A percentile compares a stretch with the other conserved stretches of the same genome.
phyloP scores from a whole-genome alignment of 495 filamentous ascomycete species.

The Durotheca rogersii region DNA sequence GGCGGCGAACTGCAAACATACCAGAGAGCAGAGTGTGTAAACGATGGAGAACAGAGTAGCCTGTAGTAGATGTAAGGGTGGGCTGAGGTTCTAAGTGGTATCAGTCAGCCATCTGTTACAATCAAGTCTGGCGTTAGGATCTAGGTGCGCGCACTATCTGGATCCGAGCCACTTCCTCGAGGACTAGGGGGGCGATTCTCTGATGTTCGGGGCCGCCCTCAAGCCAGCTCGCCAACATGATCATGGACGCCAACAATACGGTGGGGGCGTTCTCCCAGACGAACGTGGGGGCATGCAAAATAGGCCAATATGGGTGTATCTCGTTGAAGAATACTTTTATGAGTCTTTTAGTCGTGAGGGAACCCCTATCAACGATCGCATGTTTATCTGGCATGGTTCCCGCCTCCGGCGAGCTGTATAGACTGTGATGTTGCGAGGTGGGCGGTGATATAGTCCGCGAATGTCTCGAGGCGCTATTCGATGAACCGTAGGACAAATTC shows the following conservation, averaged over 20 bases:
- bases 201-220: slow-evolving; percentile 25
- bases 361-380: slow-evolving; percentile 10
- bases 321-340: slow-evolving; percentile 31
- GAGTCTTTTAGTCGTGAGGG: slow-evolving; percentile 21
- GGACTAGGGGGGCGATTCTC: slow-evolving; percentile 29
- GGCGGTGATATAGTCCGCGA: background rate
- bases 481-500: background rate
- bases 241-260: slow-evolving; percentile 29
- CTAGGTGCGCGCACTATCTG: slow-evolving; percentile 17
- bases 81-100: slow-evolving; percentile 16
- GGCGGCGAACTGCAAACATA: slow-evolving; percentile 14
- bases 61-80: slow-evolving; percentile 32
- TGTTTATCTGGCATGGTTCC: slow-evolving; percentile 3
- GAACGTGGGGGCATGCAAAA: slow-evolving; percentile 38
- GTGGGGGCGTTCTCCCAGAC: slow-evolving; percentile 20
- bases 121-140: background rate
- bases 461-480: background rate
- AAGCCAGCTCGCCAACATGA: slow-evolving; percentile 38
- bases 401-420: background rate
- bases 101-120: slow-evolving; percentile 10
- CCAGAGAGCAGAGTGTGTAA: slow-evolving; percentile 28
- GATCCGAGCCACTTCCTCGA: slow-evolving; percentile 24
- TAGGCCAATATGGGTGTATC: slow-evolving; percentile 37
- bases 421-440: slow-evolving; percentile 1
- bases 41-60: slow-evolving; percentile 32